A percentile compares a stretch with the other conserved stretches of the same genome.
phyloP scores from a whole-genome alignment of 768 basidiomycete species.

The Lactarius trivialis region DNA sequence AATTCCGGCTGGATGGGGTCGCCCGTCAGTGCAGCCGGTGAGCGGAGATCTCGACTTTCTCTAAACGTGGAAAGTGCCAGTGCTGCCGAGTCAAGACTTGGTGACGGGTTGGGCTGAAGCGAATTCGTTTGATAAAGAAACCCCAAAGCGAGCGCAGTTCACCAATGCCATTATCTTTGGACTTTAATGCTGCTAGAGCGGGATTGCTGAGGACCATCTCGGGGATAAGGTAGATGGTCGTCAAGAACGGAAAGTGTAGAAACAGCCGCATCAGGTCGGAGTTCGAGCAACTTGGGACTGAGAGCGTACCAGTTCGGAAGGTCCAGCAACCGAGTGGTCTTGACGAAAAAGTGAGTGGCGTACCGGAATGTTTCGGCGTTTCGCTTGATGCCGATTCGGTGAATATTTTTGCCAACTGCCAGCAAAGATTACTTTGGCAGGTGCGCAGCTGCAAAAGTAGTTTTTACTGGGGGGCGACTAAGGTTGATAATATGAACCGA shows the following conservation, averaged over 20 bases:
- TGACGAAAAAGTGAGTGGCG: conserved; percentile 75
- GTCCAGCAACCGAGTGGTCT: conserved; percentile 53
- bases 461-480: too few species aligned
- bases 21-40: too few species aligned
- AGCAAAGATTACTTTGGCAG: background rate
- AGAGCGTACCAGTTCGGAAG: conserved; percentile 46
- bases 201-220: conserved; percentile 12
- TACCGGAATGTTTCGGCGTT: conserved; percentile 87
- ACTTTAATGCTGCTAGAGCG: background rate
- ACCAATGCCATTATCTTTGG: conserved; percentile 14
- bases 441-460: background rate
- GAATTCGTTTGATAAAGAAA: conserved; percentile 11
- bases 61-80: conserved; percentile 5
- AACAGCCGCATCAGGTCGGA: conserved; percentile 57
- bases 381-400: too few species aligned
- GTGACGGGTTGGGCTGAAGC: background rate
- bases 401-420: too few species aligned
- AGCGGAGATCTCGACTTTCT: conserved; percentile 19
- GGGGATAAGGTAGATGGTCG: conserved; percentile 7
- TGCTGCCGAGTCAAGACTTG: conserved; percentile 4
- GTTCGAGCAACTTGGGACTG: conserved; percentile 47
- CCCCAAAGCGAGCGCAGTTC: conserved; percentile 13
- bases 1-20: too few species aligned
- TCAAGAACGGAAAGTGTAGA: conserved; percentile 38
- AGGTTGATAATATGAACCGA: too few species aligned